Conservation (phyloP, 2,329 filamentous ascomycete species). For the Sporothrix dimorphospora region DNA sequence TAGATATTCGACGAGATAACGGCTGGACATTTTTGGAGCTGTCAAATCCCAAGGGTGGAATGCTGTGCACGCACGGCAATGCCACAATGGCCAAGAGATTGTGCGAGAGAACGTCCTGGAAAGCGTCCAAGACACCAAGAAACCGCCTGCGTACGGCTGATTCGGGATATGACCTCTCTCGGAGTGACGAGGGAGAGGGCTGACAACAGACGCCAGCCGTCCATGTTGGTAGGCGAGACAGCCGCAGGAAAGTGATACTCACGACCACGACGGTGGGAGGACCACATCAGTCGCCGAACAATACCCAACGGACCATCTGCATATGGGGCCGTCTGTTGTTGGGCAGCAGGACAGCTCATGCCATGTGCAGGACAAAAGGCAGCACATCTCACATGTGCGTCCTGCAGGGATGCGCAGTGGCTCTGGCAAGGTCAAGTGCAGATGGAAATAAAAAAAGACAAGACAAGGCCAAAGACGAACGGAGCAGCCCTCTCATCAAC, state of each 20-base stretch:
- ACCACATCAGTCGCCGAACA: too few species aligned
- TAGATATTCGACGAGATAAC: not conserved
- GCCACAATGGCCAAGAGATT: not conserved
- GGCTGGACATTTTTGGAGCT: not conserved
- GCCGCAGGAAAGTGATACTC: too few species aligned
- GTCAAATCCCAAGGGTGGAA: not conserved
- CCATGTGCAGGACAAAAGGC: not conserved
- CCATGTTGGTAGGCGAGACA: not conserved
- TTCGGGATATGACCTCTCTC: slow-evolving; percentile 18
- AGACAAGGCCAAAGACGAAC: not conserved
- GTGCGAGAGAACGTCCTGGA: not conserved
- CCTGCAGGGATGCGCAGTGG: not conserved
- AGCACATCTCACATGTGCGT: slow-evolving; percentile 4
- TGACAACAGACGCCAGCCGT: not conserved
- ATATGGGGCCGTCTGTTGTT: not conserved
- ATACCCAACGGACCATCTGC: not conserved
- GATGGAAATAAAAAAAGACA: not conserved
- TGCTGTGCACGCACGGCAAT: not conserved
- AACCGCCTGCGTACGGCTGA: slow-evolving; percentile 13
- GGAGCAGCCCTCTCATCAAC: not conserved
- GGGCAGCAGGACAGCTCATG: slow-evolving; percentile 13
- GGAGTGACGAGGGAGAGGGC: not conserved
- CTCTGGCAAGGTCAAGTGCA: not conserved
- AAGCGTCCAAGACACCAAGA: not conserved
- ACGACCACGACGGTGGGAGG: too few species aligned